Conservation (phyloP, 179 eudicot species). For the Vitellaria paradoxa region DNA sequence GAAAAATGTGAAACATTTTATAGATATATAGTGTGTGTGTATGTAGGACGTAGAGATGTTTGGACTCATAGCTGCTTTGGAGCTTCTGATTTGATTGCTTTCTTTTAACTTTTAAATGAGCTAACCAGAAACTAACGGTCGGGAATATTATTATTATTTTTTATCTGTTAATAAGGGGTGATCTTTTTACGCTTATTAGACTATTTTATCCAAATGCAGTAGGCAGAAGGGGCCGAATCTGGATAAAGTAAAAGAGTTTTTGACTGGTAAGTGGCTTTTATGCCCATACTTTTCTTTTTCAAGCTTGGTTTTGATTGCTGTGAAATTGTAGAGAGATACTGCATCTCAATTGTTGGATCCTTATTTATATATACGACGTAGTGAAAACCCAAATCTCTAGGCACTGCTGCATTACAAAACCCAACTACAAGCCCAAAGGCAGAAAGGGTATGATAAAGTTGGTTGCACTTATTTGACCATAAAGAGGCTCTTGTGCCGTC, state of each 20-base stretch:
- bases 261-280: slow-evolving; percentile 6
- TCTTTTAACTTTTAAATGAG: background rate
- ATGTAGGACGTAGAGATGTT: background rate
- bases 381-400: background rate
- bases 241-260: background rate
- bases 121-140: background rate
- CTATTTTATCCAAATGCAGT: background rate
- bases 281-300: background rate
- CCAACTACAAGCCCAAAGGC: background rate
- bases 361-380: background rate
- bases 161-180: background rate
- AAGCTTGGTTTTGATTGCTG: background rate
- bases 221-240: background rate
- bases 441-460: background rate
- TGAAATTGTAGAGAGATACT: background rate
- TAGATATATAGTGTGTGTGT: background rate
- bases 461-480: background rate
- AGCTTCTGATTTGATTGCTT: background rate
- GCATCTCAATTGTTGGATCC: background rate
- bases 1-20: background rate
- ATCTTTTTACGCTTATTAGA: background rate
- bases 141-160: background rate
- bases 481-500: background rate
- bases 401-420: background rate
- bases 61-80: background rate